phyloP scores from a whole-genome alignment of 768 basidiomycete species.

The Gloeostereum incarnatum region DNA sequence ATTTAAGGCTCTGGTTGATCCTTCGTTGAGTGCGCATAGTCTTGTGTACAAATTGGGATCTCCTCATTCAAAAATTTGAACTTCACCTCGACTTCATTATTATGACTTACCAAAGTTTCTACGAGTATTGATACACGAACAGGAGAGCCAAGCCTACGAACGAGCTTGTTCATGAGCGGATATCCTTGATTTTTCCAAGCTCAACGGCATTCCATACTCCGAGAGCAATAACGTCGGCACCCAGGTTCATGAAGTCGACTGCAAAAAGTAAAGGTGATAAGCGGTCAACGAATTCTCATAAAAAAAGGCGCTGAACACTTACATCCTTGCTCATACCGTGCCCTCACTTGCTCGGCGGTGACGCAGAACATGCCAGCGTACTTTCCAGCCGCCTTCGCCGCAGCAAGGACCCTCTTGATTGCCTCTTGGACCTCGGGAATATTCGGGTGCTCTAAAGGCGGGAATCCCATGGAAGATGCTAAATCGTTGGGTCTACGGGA shows the following conservation, averaged over 20 bases:
- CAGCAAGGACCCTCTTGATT: slow-evolving; percentile 8
- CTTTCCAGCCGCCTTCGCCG: slow-evolving; percentile 12
- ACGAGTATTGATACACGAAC: too few species aligned
- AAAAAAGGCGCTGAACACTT: not conserved
- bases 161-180: not conserved
- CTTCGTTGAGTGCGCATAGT: too few species aligned
- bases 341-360: slow-evolving; percentile 9
- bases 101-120: too few species aligned
- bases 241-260: slow-evolving; percentile 13
- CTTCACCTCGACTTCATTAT: too few species aligned
- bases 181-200: slow-evolving; percentile 7
- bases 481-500: slow-evolving; percentile 11
- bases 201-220: slow-evolving; percentile 10
- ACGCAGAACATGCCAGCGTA: slow-evolving; percentile 13
- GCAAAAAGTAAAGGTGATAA: not conserved
- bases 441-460: slow-evolving; percentile 8
- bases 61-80: too few species aligned
- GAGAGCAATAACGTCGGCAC: slow-evolving; percentile 10
- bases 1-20: too few species aligned
- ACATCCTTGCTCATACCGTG: slow-evolving; percentile 12
- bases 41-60: too few species aligned
- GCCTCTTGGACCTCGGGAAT: slow-evolving; percentile 12
- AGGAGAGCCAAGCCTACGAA: too few species aligned
- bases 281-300: too few species aligned
- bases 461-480: slow-evolving; percentile 11